A percentile compares a stretch with the other conserved stretches of the same genome.
phyloP scores from a whole-genome alignment of 169 alveolate genomes.

The Besnoitia besnoiti region DNA sequence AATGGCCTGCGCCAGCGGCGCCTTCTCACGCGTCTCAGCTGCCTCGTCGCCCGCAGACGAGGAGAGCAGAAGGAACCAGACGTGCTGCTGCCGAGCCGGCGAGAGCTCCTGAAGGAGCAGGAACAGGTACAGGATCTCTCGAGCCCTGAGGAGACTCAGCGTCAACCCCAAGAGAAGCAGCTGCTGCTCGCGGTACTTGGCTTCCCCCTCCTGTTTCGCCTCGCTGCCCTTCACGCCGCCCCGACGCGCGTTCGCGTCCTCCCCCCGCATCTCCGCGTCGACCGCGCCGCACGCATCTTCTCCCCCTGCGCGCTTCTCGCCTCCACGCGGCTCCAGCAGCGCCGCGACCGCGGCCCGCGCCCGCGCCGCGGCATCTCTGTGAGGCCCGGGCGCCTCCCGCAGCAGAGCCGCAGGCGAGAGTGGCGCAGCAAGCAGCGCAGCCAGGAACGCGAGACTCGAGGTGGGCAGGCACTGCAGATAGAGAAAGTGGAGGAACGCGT shows the following conservation, averaged over 20 bases:
- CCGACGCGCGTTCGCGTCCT: neutral
- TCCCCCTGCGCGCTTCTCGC: no score
- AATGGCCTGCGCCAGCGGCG: neutral
- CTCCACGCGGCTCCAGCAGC: neutral
- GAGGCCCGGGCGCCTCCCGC: neutral
- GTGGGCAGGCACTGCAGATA: constrained; percentile 7
- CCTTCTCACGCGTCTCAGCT: neutral
- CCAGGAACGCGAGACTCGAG: neutral
- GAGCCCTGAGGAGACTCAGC: neutral
- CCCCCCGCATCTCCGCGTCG: neutral
- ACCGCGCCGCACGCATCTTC: no score
- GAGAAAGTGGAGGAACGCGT: neutral
- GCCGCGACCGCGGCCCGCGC: neutral
- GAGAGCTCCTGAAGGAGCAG: constrained; percentile 6
- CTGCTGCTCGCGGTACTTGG: constrained; percentile 16
- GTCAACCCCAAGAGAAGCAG: neutral
- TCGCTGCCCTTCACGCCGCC: neutral
- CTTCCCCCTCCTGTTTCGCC: neutral
- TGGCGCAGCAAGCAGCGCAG: neutral
- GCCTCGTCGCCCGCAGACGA: no score
- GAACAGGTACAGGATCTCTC: neutral
- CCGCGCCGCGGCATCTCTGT: neutral
- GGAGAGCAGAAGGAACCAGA: neutral
- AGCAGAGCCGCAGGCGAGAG: constrained; percentile 2
- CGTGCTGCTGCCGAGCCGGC: neutral